Conservation (phyloP, 306 rosid species). For the Prunus armeniaca region DNA sequence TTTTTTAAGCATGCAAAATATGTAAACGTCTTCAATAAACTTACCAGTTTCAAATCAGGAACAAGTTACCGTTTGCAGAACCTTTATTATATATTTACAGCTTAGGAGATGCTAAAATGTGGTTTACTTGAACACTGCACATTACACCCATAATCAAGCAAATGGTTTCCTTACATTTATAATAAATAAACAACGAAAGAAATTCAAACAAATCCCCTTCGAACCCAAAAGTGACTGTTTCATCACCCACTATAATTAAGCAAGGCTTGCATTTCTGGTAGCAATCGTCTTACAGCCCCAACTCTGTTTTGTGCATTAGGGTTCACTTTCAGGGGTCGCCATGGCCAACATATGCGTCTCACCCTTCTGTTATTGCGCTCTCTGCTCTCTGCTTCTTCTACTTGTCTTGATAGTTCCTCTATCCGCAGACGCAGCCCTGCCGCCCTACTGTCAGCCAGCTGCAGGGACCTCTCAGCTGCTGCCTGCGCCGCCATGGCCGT, state of each 20-base stretch:
- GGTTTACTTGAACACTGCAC: background rate
- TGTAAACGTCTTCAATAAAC: no score
- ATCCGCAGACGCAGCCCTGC: constrained; percentile 47
- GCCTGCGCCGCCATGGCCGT: constrained; percentile 80
- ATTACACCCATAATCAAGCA: background rate
- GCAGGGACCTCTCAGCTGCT: constrained; percentile 79
- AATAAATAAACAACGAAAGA: background rate
- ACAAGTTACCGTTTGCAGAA: no score
- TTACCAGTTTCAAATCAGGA: no score
- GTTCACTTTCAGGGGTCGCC: constrained; percentile 48
- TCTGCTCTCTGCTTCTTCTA: constrained; percentile 66
- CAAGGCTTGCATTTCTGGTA: constrained; percentile 85
- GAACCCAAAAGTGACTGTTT: background rate
- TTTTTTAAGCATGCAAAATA: no score
- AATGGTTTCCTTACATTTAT: background rate
- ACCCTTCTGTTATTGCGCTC: constrained; percentile 40
- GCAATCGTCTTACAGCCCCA: constrained; percentile 40
- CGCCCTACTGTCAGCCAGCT: constrained; percentile 64
- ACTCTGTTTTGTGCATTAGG: constrained; percentile 32
- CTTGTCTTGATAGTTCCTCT: constrained; percentile 56
- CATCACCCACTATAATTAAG: constrained; percentile 29
- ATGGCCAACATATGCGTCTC: constrained; percentile 83
- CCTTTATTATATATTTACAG: no score
- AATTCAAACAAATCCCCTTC: background rate
- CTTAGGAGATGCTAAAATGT: no score